Conservation (phyloP, 1,284 basidiomycete species). For the Apiotrichum siamense region DNA sequence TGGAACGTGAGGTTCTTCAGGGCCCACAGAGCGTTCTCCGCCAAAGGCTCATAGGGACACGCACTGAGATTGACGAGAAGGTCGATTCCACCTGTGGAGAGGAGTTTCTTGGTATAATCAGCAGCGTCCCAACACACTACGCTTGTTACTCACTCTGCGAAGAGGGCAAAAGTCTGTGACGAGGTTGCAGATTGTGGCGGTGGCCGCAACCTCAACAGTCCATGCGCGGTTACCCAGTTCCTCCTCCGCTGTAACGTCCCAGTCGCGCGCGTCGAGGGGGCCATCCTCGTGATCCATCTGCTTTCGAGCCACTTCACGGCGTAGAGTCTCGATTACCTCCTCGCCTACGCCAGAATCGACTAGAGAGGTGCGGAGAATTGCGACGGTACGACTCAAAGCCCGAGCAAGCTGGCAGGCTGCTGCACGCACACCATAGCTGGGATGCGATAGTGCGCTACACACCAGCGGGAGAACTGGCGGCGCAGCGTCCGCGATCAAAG, state of each 20-base stretch:
- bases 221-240: constrained; percentile 55
- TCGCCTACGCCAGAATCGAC: constrained; percentile 72
- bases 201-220: constrained; percentile 64
- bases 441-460: constrained; percentile 56
- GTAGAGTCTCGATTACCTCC: constrained; percentile 59
- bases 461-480: constrained; percentile 54
- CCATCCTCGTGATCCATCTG: constrained; percentile 2
- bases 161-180: constrained; percentile 81
- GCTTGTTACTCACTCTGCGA: constrained; percentile 56
- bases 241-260: constrained; percentile 16
- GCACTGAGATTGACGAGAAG: constrained; percentile 58
- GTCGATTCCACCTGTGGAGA: constrained; percentile 60
- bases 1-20: constrained; percentile 70
- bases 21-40: constrained; percentile 68
- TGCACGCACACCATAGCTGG: constrained; percentile 67
- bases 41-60: constrained; percentile 55
- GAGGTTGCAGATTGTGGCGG: constrained; percentile 73
- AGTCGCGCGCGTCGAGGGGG: constrained; percentile 4
- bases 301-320: constrained; percentile 26
- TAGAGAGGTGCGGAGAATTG: constrained; percentile 71
- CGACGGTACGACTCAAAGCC: constrained; percentile 69
- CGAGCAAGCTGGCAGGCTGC: constrained; percentile 77
- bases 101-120: constrained; percentile 50
- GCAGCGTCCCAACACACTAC: not conserved
- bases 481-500: constrained; percentile 56